phyloP scores from a whole-genome alignment of 768 basidiomycete species.

The Leccinum variicolor region DNA sequence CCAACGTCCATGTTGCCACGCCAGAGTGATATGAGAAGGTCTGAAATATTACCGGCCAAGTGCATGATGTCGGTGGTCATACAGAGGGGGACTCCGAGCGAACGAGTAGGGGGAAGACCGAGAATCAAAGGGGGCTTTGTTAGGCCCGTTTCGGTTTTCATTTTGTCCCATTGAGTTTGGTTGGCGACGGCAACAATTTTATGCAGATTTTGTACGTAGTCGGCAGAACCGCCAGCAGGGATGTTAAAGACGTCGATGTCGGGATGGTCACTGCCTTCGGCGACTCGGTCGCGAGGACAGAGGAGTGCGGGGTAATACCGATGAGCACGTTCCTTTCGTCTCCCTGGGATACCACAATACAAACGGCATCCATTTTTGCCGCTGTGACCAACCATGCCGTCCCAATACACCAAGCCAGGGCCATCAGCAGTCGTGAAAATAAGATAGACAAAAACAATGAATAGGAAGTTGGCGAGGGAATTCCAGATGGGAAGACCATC shows the following conservation, averaged over 20 bases:
- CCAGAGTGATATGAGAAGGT: neutral
- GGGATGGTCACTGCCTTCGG: constrained; percentile 26
- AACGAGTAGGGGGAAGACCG: constrained; percentile 22
- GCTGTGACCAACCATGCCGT: constrained; percentile 35
- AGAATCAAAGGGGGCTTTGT: constrained; percentile 35
- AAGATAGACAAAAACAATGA: neutral
- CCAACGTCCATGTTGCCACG: neutral
- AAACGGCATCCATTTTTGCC: constrained; percentile 34
- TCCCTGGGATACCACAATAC: constrained; percentile 22
- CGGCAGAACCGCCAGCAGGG: constrained; percentile 1
- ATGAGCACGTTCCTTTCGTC: constrained; percentile 20
- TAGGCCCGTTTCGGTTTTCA: constrained; percentile 34
- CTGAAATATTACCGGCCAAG: neutral
- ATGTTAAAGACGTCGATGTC: constrained; percentile 27
- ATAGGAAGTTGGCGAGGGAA: too few species aligned
- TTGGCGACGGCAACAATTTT: neutral
- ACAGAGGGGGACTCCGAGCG: constrained; percentile 30
- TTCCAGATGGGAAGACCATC: constrained; percentile 1
- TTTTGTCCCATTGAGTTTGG: constrained; percentile 22
- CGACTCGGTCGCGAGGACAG: constrained; percentile 24
- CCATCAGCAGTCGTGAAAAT: constrained; percentile 24
- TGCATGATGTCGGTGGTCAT: constrained; percentile 43
- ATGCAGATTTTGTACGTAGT: neutral
- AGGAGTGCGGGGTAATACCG: constrained; percentile 35
- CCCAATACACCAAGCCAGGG: constrained; percentile 25